phyloP scores from a whole-genome alignment of 2,329 filamentous ascomycete genomes.

The Tolypocladium ovalisporum region DNA sequence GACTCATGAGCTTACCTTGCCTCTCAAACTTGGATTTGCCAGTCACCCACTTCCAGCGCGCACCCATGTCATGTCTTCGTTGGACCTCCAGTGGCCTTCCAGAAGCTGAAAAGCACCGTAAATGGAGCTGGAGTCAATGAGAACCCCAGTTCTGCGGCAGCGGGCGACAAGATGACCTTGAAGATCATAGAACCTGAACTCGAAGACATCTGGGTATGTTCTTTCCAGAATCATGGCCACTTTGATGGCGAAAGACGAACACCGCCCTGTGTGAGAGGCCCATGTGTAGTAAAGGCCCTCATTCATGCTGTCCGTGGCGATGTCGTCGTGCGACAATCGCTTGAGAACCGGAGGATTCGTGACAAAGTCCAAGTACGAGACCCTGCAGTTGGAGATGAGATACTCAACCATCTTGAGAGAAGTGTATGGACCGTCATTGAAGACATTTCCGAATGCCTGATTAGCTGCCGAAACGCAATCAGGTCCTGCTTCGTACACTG shows the following conservation, averaged over 20 bases:
- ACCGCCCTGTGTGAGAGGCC: not conserved
- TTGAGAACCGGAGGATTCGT: not conserved
- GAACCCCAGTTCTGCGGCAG: not conserved
- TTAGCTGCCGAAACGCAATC: not conserved
- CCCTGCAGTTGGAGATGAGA: not conserved
- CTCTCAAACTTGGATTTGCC: not conserved
- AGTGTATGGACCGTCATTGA: not conserved
- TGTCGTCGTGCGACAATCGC: not conserved
- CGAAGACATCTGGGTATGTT: not conserved
- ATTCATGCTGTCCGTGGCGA: not conserved
- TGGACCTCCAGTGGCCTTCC: not conserved
- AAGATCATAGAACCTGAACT: not conserved
- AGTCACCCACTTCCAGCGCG: not conserved
- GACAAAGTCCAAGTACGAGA: not conserved
- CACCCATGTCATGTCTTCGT: not conserved
- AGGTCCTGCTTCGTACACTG: not conserved
- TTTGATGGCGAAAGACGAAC: not conserved
- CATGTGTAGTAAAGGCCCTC: not conserved
- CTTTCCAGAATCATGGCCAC: not conserved
- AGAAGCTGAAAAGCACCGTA: not conserved
- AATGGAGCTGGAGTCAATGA: not conserved
- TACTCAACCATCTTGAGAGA: not conserved
- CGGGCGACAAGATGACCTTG: not conserved
- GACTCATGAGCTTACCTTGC: not conserved
- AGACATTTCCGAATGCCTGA: not conserved